Conservation (phyloP, 2,329 filamentous ascomycete species). For the Talaromyces sp. region DNA sequence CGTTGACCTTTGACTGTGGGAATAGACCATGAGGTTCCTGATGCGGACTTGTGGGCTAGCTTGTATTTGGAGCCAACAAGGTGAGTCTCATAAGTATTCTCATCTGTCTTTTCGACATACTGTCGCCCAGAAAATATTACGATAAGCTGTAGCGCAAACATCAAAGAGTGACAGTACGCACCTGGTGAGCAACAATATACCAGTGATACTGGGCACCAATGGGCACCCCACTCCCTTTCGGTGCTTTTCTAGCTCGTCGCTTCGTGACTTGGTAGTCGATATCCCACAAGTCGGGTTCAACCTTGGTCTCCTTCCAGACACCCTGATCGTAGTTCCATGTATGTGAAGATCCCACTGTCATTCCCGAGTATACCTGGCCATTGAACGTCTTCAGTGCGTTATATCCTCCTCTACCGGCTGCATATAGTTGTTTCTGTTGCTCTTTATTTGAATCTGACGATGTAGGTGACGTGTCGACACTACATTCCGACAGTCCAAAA, state of each 20-base stretch:
- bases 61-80: slow-evolving; percentile 31
- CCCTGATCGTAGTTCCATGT: slow-evolving; percentile 33
- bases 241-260: slow-evolving; percentile 24
- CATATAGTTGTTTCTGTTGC: not conserved
- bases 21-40: slow-evolving; percentile 27
- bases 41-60: slow-evolving; percentile 26
- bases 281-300: slow-evolving; percentile 30
- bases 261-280: slow-evolving; percentile 29
- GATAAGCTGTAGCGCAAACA: not conserved
- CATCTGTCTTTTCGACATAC: slow-evolving; percentile 30
- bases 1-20: slow-evolving; percentile 29
- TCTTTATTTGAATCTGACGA: not conserved
- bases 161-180: slow-evolving; percentile 7
- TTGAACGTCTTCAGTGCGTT: slow-evolving; percentile 27
- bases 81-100: slow-evolving; percentile 31
- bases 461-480: not conserved
- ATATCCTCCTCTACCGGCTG: slow-evolving; percentile 17
- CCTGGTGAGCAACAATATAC: slow-evolving; percentile 30
- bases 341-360: slow-evolving; percentile 31
- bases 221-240: slow-evolving; percentile 27
- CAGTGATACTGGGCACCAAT: slow-evolving; percentile 31
- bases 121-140: slow-evolving; percentile 5
- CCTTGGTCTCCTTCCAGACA: slow-evolving; percentile 30
- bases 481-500: not conserved
- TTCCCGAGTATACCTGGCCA: slow-evolving; percentile 31